Evolutionary conservation across 2,329 filamentous ascomycete species (phyloP), one percentile per base, ranked within the genome.

Genomic region (Nemania sp.): DNA sequence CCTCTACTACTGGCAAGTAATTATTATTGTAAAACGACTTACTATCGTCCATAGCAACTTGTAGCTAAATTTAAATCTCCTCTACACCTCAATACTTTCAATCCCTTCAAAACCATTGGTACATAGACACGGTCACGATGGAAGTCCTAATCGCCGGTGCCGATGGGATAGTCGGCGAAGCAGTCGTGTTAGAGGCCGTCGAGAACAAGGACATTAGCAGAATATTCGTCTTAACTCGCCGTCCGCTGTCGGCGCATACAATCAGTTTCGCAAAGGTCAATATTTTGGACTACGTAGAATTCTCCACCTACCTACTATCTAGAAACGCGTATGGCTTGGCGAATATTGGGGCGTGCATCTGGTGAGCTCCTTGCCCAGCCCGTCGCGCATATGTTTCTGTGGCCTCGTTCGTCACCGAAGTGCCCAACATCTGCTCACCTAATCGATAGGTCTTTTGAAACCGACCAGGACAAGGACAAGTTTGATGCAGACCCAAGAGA

Each of bases 341-440:
- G 2, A 89, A 87, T 18, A 88, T 88, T 0, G 83, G 88, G 52
- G 89, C 86, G 0, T 90, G 88, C 73, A 83, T 92, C 27, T 92
- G 90, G 90, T 90, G 86, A 45, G 83, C 83, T 32, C 18, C 32
- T n/a, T 11, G n/a, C 41, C 2, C 20, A 11, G 27, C 49, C 5
- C 5, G 7, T n/a, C 18, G 43, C 22, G 27, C 5, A 7, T 26
- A 18, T 5, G 27, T 26, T 29, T 11, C 4, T 38, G 20, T 15
- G 8, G 8, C 20, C 20, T 49, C 13, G 7, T n/a, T 49, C 2
- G 7, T 49, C 13, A 2, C n/a, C n/a, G n/a, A n/a, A n/a, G 10
- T 49, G 20, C n/a, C 13, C 24, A 7, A 13, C 32, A 5, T 24
- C 53, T 20, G 15, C 62, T 58, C 38, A 53, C 29, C 43, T 47